These are phyloP conservation scores for Blastobotrys buckinghamii DNA, from an alignment of 1,139 yeast species.

Conservation along the genomic window DNA sequence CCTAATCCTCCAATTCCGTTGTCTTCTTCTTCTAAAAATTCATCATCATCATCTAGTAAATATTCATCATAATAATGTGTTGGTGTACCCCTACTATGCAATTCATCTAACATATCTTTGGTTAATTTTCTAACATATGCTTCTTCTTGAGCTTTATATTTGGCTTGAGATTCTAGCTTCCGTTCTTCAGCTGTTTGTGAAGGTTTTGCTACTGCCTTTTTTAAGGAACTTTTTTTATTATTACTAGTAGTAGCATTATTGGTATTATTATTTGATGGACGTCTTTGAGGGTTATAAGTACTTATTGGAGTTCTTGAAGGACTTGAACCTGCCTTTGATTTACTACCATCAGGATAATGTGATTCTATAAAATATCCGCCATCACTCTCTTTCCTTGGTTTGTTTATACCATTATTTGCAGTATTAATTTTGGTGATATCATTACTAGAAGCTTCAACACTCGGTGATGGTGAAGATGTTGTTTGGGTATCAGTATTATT, in stretches of 20 bases:
- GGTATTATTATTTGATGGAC: constrained; percentile 1
- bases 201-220: neutral
- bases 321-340: neutral
- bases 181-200: constrained; percentile 6
- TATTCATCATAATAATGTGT: constrained; percentile 9
- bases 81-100: constrained; percentile 25
- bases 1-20: constrained; percentile 27
- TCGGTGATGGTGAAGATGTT: neutral
- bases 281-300: constrained; percentile 28
- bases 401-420: neutral
- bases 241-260: neutral
- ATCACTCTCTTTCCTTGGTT: neutral
- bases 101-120: constrained; percentile 62
- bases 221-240: constrained; percentile 11
- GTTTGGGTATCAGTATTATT: neutral
- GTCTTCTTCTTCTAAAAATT: constrained; percentile 7
- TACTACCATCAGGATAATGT: constrained; percentile 1
- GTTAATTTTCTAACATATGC: constrained; percentile 61
- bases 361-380: neutral
- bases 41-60: constrained; percentile 14
- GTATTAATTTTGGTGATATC: neutral
- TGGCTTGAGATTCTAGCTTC: constrained; percentile 25
- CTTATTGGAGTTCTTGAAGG: constrained; percentile 26
- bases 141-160: constrained; percentile 54
- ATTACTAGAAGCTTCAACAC: neutral